Conservation (phyloP, 495 filamentous ascomycete genomes). For the Aspergillus sparsus region DNA sequence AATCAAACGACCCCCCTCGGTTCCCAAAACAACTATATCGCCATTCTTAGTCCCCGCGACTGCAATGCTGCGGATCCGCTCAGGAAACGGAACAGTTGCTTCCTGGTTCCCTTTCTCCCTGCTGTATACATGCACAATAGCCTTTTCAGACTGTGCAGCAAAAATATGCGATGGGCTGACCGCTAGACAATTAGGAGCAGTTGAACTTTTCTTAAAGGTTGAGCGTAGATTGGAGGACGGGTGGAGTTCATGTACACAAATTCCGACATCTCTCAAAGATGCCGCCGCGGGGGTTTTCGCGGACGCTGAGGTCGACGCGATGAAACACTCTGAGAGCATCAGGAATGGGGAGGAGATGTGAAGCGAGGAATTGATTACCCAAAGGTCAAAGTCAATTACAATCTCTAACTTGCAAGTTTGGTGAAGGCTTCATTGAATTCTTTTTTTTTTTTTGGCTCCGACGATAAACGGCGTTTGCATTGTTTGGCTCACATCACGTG, state of each 20-base stretch:
- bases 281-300: conserved; percentile 64
- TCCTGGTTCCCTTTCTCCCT: conserved; percentile 82
- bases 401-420: conserved; percentile 13
- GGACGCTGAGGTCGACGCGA: conserved; percentile 69
- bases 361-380: conserved; percentile 18
- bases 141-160: conserved; percentile 86
- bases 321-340: conserved; percentile 82
- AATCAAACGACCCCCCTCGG: conserved; percentile 79
- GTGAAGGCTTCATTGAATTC: conserved; percentile 5
- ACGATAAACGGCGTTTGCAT: conserved; percentile 44
- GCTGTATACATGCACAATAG: conserved; percentile 87
- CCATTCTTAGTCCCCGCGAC: conserved; percentile 61
- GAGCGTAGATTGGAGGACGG: conserved; percentile 67
- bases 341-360: conserved; percentile 27
- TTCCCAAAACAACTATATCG: conserved; percentile 77
- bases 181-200: conserved; percentile 73
- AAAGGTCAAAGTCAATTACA: conserved; percentile 12
- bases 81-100: conserved; percentile 79
- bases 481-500: conserved; percentile 35
- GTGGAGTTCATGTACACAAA: conserved; percentile 81
- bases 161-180: conserved; percentile 84
- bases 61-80: conserved; percentile 74
- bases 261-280: conserved; percentile 72
- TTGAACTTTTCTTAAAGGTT: conserved; percentile 91
- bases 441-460: conserved; percentile 29